Base-by-base conservation (phyloP, 495 filamentous ascomycete genomes). In the Oleoguttula mirabilis region DNA sequence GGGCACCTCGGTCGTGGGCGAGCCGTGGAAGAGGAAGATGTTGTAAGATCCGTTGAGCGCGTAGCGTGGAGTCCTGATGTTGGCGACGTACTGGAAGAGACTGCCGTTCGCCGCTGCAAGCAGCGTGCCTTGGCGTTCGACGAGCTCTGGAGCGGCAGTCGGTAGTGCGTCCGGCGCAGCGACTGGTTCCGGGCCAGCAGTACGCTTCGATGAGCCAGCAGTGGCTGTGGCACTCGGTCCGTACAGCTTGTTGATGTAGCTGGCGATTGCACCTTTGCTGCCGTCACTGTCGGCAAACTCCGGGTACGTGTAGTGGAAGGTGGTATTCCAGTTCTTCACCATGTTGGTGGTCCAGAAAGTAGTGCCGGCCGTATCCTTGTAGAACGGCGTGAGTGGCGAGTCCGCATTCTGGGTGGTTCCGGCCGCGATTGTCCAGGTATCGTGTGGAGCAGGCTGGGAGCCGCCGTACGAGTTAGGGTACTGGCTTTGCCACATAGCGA, bases 251-350 rank as follows among this genome's bases (percentile, higher is more conserved):
- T 57, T 57, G 43, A 57, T 39, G 33, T 50, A 45, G 40, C 47
- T 37, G 10, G 37, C 32, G 28, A 57, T 48, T 4, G 47, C 41
- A n/a, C 22, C 27, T 4, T 37, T 16, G 44, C 47, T 51, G 30
- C 47, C 51, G 33, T 49, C 44, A 23, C 47, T 51, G 41, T 54
- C 34, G 32, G 22, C 20, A 36, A 57, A 51, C 39, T 55, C 54
- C 5, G 54, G 54, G 32, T 57, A 57, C 20, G 54, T 57, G 48
- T 57, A 57, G 43, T 41, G 32, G 48, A 57, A 57, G 10, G 36
- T 35, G 4, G 34, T 36, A 31, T 43, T 47, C 35, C 41, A 48
- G 36, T 51, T 30, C n/a, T 32, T 20, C n/a, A 54, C 54, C 10
- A 31, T 19, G 41, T 51, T 49, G 14, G 54, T 48, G 6, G 51